Base-by-base conservation (phyloP, 2,329 filamentous ascomycete genomes). In the Trichoderma lentiforme region DNA sequence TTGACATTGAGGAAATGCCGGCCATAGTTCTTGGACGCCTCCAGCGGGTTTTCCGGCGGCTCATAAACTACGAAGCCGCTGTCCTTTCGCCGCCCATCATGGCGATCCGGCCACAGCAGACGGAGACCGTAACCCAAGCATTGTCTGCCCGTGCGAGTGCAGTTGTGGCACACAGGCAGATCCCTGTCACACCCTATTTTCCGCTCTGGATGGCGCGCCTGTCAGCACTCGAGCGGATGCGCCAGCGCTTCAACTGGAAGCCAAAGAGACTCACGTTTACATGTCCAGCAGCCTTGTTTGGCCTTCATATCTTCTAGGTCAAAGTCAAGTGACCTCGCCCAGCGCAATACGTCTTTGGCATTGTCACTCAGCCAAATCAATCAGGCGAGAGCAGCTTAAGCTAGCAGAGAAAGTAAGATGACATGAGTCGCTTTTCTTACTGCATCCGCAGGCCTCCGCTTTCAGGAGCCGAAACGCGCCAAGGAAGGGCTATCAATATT, bases 161-260 rank as follows among this genome's bases (percentile, higher is more conserved):
- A 86, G 74, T 85, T 85, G 61, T 80, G 78, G 77, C 84, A 86
- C 26, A 76, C 74, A 4, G 84, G 84, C 28, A 82, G 77, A 15
- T 78, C 77, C 67, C 81, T 81, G 76, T 86, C 84, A 73, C 84
- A 86, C 58, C 84, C 83, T 72, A 86, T 83, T 75, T 86, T 86
- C 71, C 84, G 83, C 73, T 81, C 84, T 86, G 76, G 53, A 53
- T 24, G 47, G 68, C 61, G 28, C 56, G 28, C 56, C n/a, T 32
- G 64, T 64, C 58, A 64, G 64, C 24, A 71, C 32, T 30, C 43
- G 39, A 47, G 30, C n/a, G 12, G 39, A 47, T 61, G 43, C 57
- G 32, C 57, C 47, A 28, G 28, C 26, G 57, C n/a, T 32, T 28
- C 47, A 34, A 34, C 30, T 30, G 21, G n/a, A 14, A 34, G 32